Conservation (phyloP, 2,329 filamentous ascomycete genomes). For the Phaeosphaeriaceae sp. region DNA sequence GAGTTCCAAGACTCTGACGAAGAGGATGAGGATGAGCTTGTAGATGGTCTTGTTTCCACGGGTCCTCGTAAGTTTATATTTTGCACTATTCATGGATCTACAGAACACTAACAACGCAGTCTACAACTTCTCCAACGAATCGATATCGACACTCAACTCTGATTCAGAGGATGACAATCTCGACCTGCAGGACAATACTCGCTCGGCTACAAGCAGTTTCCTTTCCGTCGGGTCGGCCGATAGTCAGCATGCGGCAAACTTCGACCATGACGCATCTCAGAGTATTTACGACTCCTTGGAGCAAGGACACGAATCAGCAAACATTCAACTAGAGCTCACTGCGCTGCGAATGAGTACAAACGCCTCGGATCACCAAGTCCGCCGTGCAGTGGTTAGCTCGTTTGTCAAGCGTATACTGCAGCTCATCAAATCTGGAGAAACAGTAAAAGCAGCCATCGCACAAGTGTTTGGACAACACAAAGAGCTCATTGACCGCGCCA, state of each 20-base stretch:
- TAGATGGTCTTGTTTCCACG: constrained; percentile 48
- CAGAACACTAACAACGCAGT: constrained; percentile 42
- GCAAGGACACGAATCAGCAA: constrained; percentile 74
- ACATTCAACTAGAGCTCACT: constrained; percentile 93
- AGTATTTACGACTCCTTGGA: constrained; percentile 87
- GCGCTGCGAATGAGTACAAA: constrained; percentile 90
- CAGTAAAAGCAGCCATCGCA: constrained; percentile 50
- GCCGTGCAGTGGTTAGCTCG: constrained; percentile 82
- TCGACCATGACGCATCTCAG: constrained; percentile 85
- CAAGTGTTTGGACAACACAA: constrained; percentile 60
- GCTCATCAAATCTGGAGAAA: constrained; percentile 61
- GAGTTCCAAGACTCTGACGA: constrained; percentile 66
- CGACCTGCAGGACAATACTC: constrained; percentile 55
- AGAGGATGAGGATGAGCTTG: constrained; percentile 66
- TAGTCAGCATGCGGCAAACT: constrained; percentile 63
- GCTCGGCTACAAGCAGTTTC: constrained; percentile 73
- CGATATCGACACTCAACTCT: constrained; percentile 70
- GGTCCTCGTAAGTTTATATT: constrained; percentile 39
- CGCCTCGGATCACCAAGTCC: constrained; percentile 87
- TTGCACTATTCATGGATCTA: not conserved
- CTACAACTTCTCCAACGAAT: constrained; percentile 63
- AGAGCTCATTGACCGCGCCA: constrained; percentile 64
- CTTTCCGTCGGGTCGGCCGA: constrained; percentile 74
- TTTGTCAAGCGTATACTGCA: constrained; percentile 83
- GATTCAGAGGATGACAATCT: constrained; percentile 51